Conservation (phyloP, 2,329 filamentous ascomycete genomes). For the Pyrenochaeta sp. region DNA sequence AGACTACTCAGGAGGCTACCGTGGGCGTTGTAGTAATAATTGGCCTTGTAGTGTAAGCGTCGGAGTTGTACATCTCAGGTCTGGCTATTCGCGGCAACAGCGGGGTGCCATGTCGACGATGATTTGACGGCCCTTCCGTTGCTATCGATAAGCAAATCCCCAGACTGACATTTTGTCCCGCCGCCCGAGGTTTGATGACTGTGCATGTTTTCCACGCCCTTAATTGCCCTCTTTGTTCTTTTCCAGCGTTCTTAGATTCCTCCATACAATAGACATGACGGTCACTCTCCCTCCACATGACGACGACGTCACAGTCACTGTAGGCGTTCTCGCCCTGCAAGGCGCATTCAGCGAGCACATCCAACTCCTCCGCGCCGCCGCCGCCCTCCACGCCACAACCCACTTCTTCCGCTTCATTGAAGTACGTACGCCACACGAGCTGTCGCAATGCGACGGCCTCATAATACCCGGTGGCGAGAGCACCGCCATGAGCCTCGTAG, state of each 20-base stretch:
- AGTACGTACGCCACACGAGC: constrained; percentile 77
- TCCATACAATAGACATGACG: constrained; percentile 26
- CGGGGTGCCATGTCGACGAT: constrained; percentile 13
- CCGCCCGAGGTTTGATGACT: neutral
- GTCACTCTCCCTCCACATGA: constrained; percentile 25
- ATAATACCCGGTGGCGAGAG: constrained; percentile 95
- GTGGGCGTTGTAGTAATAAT: neutral
- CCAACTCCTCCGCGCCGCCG: constrained; percentile 74
- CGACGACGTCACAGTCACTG: constrained; percentile 61
- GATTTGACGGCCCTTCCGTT: neutral
- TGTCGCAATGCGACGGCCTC: constrained; percentile 79
- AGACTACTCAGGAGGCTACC: neutral
- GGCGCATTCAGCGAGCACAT: constrained; percentile 93
- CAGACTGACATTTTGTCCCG: neutral
- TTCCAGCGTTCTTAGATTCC: constrained; percentile 6
- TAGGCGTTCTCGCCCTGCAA: constrained; percentile 79
- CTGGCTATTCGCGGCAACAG: constrained; percentile 27
- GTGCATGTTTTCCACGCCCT: neutral
- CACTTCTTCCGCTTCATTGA: constrained; percentile 71
- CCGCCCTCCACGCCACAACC: constrained; percentile 51
- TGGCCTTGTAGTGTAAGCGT: neutral
- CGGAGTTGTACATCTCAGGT: neutral
- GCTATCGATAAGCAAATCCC: constrained; percentile 22
- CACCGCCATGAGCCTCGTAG: constrained; percentile 90
- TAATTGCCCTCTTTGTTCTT: constrained; percentile 4